Evolutionary conservation across 805 yeast genomes (phyloP), one percentile per base, ranked within the genome.

Genomic region (Saccharomycopsis capsularis): DNA sequence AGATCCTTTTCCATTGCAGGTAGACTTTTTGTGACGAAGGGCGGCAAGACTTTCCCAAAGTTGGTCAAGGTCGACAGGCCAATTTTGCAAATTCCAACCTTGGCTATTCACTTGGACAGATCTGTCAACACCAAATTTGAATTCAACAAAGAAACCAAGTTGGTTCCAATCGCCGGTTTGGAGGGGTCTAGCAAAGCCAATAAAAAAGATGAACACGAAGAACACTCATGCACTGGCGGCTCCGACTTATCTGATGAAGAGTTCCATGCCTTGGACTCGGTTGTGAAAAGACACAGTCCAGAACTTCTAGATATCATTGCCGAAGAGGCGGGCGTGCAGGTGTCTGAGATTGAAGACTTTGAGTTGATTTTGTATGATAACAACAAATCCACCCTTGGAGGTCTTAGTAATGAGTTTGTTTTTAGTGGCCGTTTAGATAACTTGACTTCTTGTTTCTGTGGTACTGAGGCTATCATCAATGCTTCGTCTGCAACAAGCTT

Each of bases 341-440:
- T 63, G 1, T 66, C 67, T n/a, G 76, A 77, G 42, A 85, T 91
- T 57, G 91, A 85, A 62, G 98, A 93, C 66, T 90, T 91, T 61
- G 99, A 91, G 64, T 74, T 91, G 56, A 71, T 88, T 11, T 73
- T 91, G 9, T 89, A 76, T 60, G 99, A 93, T 65, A 79, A 89
- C 52, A 95, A 93, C 64, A 77, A 78, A 32, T 78, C 97, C 0
- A 73, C 78, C 42, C 65, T 91, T 44, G 98, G 98, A 40, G 99
- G 99, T 2, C 64, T 93, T 44, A 78, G 85, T 54, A 85, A 90
- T 55, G 99, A 91, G 67, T 89, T 91, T 60, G 78, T 91, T 44
- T 91, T 88, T 62, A 82, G 95, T 32, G 95, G 96, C 5, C 80
- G 99, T 59, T 74, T 89, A 51, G 99, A 91, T 64, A 91, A 91